phyloP scores from a whole-genome alignment of 1,284 basidiomycete species.

The Austroboletus novae-zelandiae region DNA sequence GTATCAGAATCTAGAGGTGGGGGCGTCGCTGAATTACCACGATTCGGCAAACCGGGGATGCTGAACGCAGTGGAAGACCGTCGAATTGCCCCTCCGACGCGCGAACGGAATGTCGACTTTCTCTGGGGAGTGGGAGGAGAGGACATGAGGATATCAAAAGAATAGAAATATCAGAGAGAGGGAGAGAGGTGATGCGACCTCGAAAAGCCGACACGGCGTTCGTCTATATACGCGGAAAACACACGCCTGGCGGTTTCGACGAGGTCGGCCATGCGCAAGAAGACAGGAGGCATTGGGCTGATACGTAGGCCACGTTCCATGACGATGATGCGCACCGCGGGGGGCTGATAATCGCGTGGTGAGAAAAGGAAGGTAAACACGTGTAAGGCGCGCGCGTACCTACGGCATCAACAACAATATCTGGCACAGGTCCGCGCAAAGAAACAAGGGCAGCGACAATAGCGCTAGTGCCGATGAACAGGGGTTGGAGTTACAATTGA shows the following conservation, averaged over 20 bases:
- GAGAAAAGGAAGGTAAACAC: constrained; percentile 29
- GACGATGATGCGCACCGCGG: constrained; percentile 29
- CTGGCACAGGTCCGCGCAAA: constrained; percentile 17
- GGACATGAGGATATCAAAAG: constrained; percentile 15
- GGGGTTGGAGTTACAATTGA: neutral
- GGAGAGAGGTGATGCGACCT: constrained; percentile 17
- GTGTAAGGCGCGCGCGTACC: constrained; percentile 23
- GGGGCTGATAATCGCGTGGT: constrained; percentile 36
- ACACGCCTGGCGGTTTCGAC: constrained; percentile 36
- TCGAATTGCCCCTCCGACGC: constrained; percentile 33
- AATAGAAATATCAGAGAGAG: neutral
- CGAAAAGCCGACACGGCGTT: constrained; percentile 19
- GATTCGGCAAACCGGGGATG: constrained; percentile 29
- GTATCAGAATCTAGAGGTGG: constrained; percentile 33
- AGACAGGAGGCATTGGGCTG: constrained; percentile 24
- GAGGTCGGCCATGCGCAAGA: constrained; percentile 30
- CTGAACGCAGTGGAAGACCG: constrained; percentile 34
- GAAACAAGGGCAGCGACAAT: no score
- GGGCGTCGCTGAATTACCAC: constrained; percentile 25
- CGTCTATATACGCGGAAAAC: constrained; percentile 27
- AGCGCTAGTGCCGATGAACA: neutral
- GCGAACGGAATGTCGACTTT: constrained; percentile 33
- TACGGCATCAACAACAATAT: constrained; percentile 3
- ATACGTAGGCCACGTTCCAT: constrained; percentile 18
- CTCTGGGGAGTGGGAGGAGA: constrained; percentile 29